These are phyloP conservation scores for Talaromyces rugulosus DNA, from an alignment of 2,329 filamentous ascomycete species.

Conservation along the genomic window DNA sequence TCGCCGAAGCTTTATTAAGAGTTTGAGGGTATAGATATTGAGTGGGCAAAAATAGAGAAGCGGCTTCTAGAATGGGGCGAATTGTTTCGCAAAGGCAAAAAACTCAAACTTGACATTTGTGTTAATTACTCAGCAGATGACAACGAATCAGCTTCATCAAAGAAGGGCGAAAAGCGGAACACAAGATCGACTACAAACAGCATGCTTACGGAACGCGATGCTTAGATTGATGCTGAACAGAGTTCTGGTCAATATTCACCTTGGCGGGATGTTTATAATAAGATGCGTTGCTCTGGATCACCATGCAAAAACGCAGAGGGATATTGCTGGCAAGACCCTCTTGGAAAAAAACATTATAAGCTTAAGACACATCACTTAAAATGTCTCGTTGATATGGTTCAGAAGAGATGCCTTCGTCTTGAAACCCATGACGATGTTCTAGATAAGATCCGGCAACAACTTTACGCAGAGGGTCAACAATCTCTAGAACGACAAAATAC, in stretches of 20 bases:
- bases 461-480: background rate
- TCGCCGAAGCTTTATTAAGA: constrained; percentile 16
- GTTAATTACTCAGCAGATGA: background rate
- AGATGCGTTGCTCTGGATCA: constrained; percentile 21
- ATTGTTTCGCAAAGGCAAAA: background rate
- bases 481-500: background rate
- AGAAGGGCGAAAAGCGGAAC: background rate
- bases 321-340: constrained; percentile 31
- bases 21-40: constrained; percentile 19
- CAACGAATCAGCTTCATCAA: background rate
- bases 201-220: background rate
- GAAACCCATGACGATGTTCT: background rate
- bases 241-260: background rate
- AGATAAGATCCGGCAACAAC: background rate
- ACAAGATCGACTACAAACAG: background rate
- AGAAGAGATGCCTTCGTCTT: background rate
- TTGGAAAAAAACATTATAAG: constrained; percentile 30
- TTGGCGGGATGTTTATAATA: background rate
- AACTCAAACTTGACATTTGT: background rate
- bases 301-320: constrained; percentile 22
- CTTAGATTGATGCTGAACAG: background rate
- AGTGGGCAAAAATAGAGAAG: constrained; percentile 19
- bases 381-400: constrained; percentile 18
- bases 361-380: constrained; percentile 27
- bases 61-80: constrained; percentile 16